phyloP scores from a whole-genome alignment of 2,329 filamentous ascomycete species.

The Cryphonectria radicalis region DNA sequence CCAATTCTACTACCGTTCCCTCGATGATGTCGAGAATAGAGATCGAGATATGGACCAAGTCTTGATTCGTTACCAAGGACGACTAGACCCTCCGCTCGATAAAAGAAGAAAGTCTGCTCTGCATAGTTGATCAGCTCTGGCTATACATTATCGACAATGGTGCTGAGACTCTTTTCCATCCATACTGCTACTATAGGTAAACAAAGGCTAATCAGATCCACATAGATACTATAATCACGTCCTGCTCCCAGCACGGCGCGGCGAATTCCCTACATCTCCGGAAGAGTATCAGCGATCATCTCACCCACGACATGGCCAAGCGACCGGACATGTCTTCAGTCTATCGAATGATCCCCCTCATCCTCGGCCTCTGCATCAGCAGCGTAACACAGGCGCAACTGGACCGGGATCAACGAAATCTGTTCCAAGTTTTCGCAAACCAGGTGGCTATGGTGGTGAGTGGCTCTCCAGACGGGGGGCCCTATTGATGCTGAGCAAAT shows the following conservation, averaged over 20 bases:
- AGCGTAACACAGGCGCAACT: background rate
- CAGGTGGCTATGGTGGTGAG: background rate
- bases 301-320: background rate
- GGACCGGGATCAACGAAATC: background rate
- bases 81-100: background rate
- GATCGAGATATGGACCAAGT: no score
- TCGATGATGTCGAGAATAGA: background rate
- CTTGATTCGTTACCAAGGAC: background rate
- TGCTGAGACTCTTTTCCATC: background rate
- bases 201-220: background rate
- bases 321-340: background rate
- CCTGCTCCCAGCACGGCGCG: background rate
- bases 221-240: background rate
- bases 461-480: background rate
- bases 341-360: background rate
- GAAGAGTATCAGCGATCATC: background rate
- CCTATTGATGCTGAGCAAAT: no score
- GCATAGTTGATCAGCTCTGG: conserved; percentile 1
- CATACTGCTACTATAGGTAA: no score
- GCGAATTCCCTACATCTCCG: background rate
- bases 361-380: background rate
- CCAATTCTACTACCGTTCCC: background rate
- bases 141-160: background rate
- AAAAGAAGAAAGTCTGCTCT: background rate
- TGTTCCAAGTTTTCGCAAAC: background rate